Evolutionary conservation across 2,329 filamentous ascomycete species (phyloP).

Genomic region (Scedosporium dehoogii): DNA sequence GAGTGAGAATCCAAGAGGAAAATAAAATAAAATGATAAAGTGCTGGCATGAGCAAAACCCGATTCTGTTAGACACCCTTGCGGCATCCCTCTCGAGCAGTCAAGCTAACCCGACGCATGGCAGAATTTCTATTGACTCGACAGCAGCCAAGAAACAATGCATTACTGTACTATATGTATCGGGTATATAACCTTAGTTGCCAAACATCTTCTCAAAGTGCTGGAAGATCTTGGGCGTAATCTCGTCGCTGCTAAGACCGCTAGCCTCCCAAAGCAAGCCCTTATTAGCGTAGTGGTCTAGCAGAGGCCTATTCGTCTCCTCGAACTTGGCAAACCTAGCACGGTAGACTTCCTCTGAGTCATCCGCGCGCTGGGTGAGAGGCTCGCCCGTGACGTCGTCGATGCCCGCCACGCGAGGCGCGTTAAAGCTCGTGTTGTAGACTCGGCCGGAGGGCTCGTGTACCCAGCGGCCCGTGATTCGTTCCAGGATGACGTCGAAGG

Average conservation of each 20-base stretch:
- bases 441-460: conserved; percentile 78
- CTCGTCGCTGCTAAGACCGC: conserved; percentile 86
- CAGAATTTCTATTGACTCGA: too few species aligned
- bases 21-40: too few species aligned
- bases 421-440: conserved; percentile 95
- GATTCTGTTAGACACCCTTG: too few species aligned
- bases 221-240: conserved; percentile 82
- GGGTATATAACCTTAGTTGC: not conserved
- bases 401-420: conserved; percentile 67
- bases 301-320: conserved; percentile 75
- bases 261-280: conserved; percentile 76
- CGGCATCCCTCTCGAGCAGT: too few species aligned
- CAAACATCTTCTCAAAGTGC: conserved; percentile 73
- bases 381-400: conserved; percentile 88
- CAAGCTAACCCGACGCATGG: too few species aligned
- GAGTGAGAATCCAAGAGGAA: too few species aligned
- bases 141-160: not conserved
- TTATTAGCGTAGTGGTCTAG: conserved; percentile 81
- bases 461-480: conserved; percentile 91
- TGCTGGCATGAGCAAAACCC: too few species aligned
- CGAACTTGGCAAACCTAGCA: conserved; percentile 69
- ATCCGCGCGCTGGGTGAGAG: conserved; percentile 70
- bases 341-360: conserved; percentile 83
- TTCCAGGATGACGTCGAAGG: conserved; percentile 74
- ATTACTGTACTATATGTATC: not conserved